phyloP scores from a whole-genome alignment of 2,329 filamentous ascomycete genomes.

The Proliferodiscus dingleyae region DNA sequence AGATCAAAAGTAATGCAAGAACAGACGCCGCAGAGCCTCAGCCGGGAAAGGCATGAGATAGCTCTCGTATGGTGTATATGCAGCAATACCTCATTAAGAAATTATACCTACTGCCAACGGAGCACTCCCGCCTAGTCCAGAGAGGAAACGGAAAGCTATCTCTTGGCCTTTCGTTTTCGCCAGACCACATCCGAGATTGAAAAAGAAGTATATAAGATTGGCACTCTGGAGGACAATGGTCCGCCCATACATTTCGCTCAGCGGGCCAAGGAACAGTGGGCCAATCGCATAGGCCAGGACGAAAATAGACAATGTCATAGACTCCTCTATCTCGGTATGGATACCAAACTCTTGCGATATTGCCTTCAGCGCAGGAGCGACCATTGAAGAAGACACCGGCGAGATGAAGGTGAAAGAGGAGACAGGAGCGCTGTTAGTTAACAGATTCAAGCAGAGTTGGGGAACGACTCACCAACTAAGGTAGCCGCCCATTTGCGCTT shows the following conservation, averaged over 20 bases:
- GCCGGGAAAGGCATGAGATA: too few relatives aligned
- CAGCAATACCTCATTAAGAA: too few relatives aligned
- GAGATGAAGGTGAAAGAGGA: constrained; percentile 45
- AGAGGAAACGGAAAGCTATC: constrained; percentile 40
- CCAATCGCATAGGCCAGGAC: constrained; percentile 42
- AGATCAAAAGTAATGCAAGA: too few relatives aligned
- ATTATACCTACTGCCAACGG: too few relatives aligned
- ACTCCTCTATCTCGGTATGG: constrained; percentile 39
- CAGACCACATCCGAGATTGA: constrained; percentile 47
- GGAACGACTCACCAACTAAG: constrained; percentile 25
- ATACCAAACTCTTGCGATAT: constrained; percentile 52
- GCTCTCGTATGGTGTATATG: too few relatives aligned
- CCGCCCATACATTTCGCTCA: constrained; percentile 45
- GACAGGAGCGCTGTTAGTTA: constrained; percentile 18
- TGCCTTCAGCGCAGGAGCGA: constrained; percentile 43
- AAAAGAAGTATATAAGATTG: constrained; percentile 47
- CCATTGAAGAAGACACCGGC: constrained; percentile 48
- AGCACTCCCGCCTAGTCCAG: constrained; percentile 43
- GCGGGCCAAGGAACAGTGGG: constrained; percentile 54
- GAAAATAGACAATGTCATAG: constrained; percentile 40
- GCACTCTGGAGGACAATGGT: constrained; percentile 36
- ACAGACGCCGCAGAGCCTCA: too few relatives aligned
- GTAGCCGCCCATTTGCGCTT: constrained; percentile 43
- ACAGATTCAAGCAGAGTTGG: too few relatives aligned
- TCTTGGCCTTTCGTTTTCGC: constrained; percentile 37